Conservation (phyloP, 108 stramenopile species). For the Cyclotella kingstonii region DNA sequence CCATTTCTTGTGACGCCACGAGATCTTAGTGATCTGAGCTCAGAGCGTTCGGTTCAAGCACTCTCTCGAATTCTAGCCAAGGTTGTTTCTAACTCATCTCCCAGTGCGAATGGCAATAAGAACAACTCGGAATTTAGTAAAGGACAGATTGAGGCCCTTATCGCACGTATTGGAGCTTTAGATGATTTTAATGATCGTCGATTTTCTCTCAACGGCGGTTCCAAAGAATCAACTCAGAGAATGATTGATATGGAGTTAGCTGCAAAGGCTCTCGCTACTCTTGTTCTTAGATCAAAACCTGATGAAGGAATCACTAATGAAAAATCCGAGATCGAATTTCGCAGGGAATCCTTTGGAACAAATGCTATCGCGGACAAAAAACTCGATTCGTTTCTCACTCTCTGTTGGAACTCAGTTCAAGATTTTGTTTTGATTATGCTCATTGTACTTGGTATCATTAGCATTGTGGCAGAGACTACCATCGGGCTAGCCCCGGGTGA, state of each 20-base stretch:
- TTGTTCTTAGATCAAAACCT: conserved; percentile 61
- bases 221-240: conserved; percentile 31
- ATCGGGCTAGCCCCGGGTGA: conserved; percentile 62
- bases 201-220: conserved; percentile 17
- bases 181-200: conserved; percentile 40
- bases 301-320: conserved; percentile 61
- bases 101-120: conserved; percentile 7
- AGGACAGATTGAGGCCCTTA: conserved; percentile 52
- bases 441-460: conserved; percentile 84
- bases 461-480: conserved; percentile 74
- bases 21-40: conserved; percentile 58
- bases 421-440: conserved; percentile 93
- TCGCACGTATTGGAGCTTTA: conserved; percentile 43
- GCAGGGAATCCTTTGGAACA: conserved; percentile 63
- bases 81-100: conserved; percentile 38
- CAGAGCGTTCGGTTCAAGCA: conserved; percentile 59
- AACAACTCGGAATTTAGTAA: conserved; percentile 13
- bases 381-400: conserved; percentile 68
- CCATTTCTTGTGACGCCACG: conserved; percentile 39
- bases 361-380: conserved; percentile 75
- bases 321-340: conserved; percentile 58
- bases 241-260: conserved; percentile 64
- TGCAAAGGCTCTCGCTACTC: conserved; percentile 64
- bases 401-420: conserved; percentile 92
- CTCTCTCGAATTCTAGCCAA: conserved; percentile 60